These are phyloP conservation scores for Silene coronaria DNA, from an alignment of 179 eudicot species.

Conservation along the genomic window DNA sequence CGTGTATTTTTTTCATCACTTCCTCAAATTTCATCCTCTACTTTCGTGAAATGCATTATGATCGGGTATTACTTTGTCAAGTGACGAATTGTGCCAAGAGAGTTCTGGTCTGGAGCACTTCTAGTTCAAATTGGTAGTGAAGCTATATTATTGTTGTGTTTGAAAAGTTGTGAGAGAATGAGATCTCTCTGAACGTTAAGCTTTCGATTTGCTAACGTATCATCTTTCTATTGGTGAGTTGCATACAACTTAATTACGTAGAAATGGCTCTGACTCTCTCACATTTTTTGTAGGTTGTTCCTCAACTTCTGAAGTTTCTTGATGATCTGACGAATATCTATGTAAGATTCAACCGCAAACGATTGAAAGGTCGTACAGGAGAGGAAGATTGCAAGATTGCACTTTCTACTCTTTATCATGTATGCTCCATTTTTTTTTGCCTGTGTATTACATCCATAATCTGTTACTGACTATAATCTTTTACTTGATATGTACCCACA, in stretches of 20 bases:
- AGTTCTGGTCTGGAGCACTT: background rate
- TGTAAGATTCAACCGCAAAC: constrained; percentile 91
- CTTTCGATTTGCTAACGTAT: too few species aligned
- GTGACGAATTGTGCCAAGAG: background rate
- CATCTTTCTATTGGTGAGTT: background rate
- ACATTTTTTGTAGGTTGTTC: constrained; percentile 65
- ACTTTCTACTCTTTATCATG: constrained; percentile 85
- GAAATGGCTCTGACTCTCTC: background rate
- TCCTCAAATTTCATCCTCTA: background rate
- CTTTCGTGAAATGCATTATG: background rate
- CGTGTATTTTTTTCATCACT: constrained; percentile 17
- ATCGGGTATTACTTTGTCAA: background rate
- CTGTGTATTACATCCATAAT: background rate
- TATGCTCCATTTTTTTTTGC: constrained; percentile 29
- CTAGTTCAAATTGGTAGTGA: background rate
- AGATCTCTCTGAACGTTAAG: background rate
- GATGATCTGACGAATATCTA: constrained; percentile 88
- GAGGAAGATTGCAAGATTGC: constrained; percentile 93
- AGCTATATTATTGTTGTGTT: background rate
- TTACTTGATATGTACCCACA: background rate
- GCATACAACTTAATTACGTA: background rate
- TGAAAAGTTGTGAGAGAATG: background rate
- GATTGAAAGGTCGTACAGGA: constrained; percentile 92
- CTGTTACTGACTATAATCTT: background rate
- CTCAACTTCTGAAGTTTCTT: constrained; percentile 82